Conservation (phyloP, 768 basidiomycete genomes). For the Tremella fuciformis region DNA sequence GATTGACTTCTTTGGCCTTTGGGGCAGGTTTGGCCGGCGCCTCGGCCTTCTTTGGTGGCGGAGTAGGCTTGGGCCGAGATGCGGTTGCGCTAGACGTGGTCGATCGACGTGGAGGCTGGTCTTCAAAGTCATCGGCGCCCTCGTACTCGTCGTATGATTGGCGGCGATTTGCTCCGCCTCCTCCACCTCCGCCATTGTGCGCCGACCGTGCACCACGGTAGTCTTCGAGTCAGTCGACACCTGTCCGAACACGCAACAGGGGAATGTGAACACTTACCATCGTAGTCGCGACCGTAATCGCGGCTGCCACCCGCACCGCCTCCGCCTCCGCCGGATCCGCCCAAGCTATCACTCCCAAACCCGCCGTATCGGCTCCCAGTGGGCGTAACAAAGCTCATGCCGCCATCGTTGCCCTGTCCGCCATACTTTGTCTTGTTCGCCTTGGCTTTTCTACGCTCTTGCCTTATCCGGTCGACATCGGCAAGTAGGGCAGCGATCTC, state of each 20-base stretch:
- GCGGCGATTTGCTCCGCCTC: constrained; percentile 5
- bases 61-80: constrained; percentile 17
- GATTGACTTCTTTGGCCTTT: constrained; percentile 63
- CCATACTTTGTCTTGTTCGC: constrained; percentile 81
- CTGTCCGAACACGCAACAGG: neutral
- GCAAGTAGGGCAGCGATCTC: constrained; percentile 88
- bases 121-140: constrained; percentile 85
- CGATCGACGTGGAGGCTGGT: constrained; percentile 47
- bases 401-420: constrained; percentile 78
- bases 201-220: constrained; percentile 5
- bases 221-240: constrained; percentile 6
- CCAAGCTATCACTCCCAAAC: constrained; percentile 61
- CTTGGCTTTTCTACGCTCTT: constrained; percentile 89
- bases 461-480: constrained; percentile 85
- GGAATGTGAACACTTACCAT: neutral
- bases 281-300: constrained; percentile 39
- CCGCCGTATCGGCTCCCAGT: constrained; percentile 64
- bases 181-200: no score
- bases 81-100: constrained; percentile 19
- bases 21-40: constrained; percentile 49
- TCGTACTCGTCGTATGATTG: constrained; percentile 82
- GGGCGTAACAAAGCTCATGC: constrained; percentile 61
- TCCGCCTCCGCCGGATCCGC: constrained; percentile 49
- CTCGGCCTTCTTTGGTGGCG: constrained; percentile 33
- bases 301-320: constrained; percentile 43